Evolutionary conservation across 306 rosid species (phyloP).

Genomic region (Oemleria cerasiformis): DNA sequence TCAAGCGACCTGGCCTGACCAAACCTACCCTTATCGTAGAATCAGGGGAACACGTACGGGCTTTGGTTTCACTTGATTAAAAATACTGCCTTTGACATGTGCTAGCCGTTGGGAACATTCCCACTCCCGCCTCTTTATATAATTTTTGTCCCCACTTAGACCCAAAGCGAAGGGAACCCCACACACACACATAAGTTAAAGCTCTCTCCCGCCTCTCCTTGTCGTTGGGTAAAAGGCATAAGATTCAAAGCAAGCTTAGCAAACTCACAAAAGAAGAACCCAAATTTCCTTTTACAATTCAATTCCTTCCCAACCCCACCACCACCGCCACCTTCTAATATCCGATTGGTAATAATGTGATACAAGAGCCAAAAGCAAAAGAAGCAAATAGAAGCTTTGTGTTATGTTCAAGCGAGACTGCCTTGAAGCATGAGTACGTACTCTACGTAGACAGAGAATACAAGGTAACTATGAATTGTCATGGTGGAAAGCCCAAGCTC

Average conservation of each 20-base stretch:
- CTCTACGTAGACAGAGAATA: background rate
- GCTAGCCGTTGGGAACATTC: constrained; percentile 68
- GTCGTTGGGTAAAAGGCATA: constrained; percentile 42
- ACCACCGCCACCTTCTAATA: constrained; percentile 25
- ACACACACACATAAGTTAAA: background rate
- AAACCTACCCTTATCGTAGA: constrained; percentile 9
- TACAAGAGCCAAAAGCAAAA: too few relatives aligned
- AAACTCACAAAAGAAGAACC: constrained; percentile 1
- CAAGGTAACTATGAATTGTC: background rate
- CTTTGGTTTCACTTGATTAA: background rate
- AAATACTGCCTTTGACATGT: background rate
- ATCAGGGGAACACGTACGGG: background rate
- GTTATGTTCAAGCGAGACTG: too few relatives aligned
- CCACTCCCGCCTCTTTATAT: constrained; percentile 46
- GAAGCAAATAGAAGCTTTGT: too few relatives aligned
- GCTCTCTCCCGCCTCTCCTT: too few relatives aligned
- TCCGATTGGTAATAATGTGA: too few relatives aligned
- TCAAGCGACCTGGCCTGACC: too few relatives aligned
- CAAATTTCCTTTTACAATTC: constrained; percentile 27
- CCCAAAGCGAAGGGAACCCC: background rate
- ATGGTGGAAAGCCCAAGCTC: background rate
- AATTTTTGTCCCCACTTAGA: constrained; percentile 40
- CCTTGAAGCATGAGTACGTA: too few relatives aligned
- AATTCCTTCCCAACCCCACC: constrained; percentile 10
- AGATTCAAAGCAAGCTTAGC: constrained; percentile 57